Base-by-base conservation (phyloP, 1,284 basidiomycete species). In the Agaricales sp. region DNA sequence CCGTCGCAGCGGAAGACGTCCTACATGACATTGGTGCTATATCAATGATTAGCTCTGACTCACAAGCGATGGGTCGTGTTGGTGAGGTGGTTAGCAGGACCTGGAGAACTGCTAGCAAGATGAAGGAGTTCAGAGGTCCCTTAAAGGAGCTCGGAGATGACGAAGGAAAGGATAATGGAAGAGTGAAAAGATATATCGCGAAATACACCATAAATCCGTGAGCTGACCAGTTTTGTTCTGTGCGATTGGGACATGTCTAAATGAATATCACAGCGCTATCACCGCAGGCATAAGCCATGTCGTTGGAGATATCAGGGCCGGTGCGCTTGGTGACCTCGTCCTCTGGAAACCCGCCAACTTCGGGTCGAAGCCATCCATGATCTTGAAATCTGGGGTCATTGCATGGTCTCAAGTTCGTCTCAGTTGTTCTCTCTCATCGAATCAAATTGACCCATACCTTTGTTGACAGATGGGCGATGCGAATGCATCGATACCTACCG, bases 121-220 rank as follows among this genome's bases (percentile, higher is more conserved):
- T 99, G 88, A 79, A 80, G 49, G 78, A 83, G 43, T 68, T 87
- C 53, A 70, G 78, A 22, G 96, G 95, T 0, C 85, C 92, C 1
- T 69, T 91, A 38, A 56, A 54, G 2, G 57, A 61, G 1, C 58
- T 86, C 39, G 86, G 86, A 3, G 88, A 93, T 63, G 62, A 62
- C 4, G 72, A 75, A 1, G 77, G 77, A 1, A 75, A 65, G 46
- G 96, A 99, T 67, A 99, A 99, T 62, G 80, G 75, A n/a, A 77
- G 95, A n/a, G 95, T 98, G 50, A 98, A 97, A 72, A 78, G 95
- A 51, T 99, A 98, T 66, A 75, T 99, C 18, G 79, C 94, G 12
- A 99, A 99, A 64, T 97, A 98, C 65, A 99, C 95, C 8, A 82
- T 99, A 64, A 99, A 99, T 63, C 93, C 96, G 91, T 94, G 55